phyloP scores from a whole-genome alignment of 805 yeast genomes.

The Yamadazyma laniorum region DNA sequence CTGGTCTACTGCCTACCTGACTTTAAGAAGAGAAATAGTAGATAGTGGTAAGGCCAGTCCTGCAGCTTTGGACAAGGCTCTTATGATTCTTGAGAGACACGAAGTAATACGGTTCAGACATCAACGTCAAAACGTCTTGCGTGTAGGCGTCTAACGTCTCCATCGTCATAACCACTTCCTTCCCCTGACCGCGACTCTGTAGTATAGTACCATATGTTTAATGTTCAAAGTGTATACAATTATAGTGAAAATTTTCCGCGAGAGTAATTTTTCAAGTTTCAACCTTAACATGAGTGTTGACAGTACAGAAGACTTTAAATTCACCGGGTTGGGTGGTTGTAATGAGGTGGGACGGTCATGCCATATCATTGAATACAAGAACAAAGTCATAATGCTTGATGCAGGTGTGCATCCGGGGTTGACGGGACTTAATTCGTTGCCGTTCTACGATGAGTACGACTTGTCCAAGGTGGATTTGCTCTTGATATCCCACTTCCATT shows the following conservation, averaged over 20 bases:
- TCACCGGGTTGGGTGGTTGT: slow-evolving; percentile 95
- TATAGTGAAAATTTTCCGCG: not conserved
- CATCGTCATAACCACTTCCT: too few species aligned
- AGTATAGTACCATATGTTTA: too few species aligned
- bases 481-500: slow-evolving; percentile 89
- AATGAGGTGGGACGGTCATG: slow-evolving; percentile 97
- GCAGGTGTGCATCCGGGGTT: slow-evolving; percentile 98
- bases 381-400: slow-evolving; percentile 93
- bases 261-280: too few species aligned
- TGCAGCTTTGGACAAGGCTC: slow-evolving; percentile 78
- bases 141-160: slow-evolving; percentile 76
- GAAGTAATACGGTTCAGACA: slow-evolving; percentile 86
- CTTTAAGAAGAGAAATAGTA: slow-evolving; percentile 80
- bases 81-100: slow-evolving; percentile 76
- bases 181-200: too few species aligned
- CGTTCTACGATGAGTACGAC: slow-evolving; percentile 95
- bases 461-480: slow-evolving; percentile 81
- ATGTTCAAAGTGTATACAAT: too few species aligned
- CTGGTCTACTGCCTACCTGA: slow-evolving; percentile 87
- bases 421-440: slow-evolving; percentile 84
- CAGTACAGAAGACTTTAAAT: slow-evolving; percentile 48
- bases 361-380: slow-evolving; percentile 87
- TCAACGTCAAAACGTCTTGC: slow-evolving; percentile 77
- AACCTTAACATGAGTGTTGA: too few species aligned
- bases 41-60: slow-evolving; percentile 60